Evolutionary conservation across 306 rosid genomes (phyloP), one percentile per base, ranked within the genome.

Genomic region (Lagenaria siceraria): DNA sequence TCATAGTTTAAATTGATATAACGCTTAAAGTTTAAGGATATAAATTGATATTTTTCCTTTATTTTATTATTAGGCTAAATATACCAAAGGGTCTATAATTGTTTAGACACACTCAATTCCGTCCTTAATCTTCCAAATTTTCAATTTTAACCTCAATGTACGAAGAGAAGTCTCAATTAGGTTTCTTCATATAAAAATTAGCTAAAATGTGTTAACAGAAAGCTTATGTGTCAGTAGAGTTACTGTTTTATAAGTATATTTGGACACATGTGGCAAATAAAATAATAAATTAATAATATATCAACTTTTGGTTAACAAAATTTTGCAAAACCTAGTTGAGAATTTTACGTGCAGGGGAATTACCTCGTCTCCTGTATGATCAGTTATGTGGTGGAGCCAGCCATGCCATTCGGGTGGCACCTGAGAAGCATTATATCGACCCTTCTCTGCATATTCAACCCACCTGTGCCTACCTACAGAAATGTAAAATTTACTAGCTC

Each of bases 381-480:
- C 99, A 10, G 97, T 95, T 58, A 92, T 79, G 88, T 77, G 84
- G 82, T 95, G 99, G 70, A 95, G 90, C 99, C 99, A 95, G 82
- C 99, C 99, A 60, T 95, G 99, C 99, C 99, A 95, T 82, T 95
- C 99, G 66, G 99, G 36, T 43, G 99, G 99, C 73, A 95, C 99
- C 87, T 95, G 99, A 82, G 99, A 95, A 78, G 99, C 97, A 48
- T 95, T 95, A 81, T 92, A 95, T 78, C 99, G 93, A 75, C 80
- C 31, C 83, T 95, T 95, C 83, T 92, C 97, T 38, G 96, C 99
- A 85, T 95, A 95, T 86, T 95, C 99, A 77, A 95, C 96, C 99
- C 99, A 95, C 89, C 99, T 92, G 88, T 95, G 99, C 70, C 99
- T 90, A 82, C 99, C 99, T 95, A 78, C 59, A 78, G 42, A 51